Evolutionary conservation across 1,284 basidiomycete species (phyloP), one percentile per base, ranked within the genome.

Genomic region (Agroathelia rolfsii): DNA sequence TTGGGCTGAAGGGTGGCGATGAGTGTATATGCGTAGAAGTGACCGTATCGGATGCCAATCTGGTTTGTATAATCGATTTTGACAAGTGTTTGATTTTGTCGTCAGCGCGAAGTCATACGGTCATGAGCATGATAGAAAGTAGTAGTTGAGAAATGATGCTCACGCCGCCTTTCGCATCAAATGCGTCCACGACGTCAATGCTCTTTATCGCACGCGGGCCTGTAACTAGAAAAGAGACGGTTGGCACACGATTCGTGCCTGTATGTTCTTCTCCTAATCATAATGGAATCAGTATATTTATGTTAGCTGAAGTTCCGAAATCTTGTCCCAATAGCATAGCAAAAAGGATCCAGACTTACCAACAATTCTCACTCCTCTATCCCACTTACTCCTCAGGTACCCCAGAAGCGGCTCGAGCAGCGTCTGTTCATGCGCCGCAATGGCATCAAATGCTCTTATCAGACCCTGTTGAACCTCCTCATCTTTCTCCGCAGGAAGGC

Each of bases 31-130:
- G 83, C 80, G 47, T 86, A 86, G 50, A 81, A 85, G 49, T 87
- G 77, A 1, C 84, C 83, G 38, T 71, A 82, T 10, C 80, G 75
- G 31, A 85, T 79, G 0, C 81, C 82, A 30, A 83, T 66, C 82
- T 84, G 32, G 14, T 31, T 17, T 6, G 20, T 13, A 30, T 28
- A 27, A 7, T 23, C n/a, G n/a, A n/a, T n/a, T n/a, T n/a, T n/a
- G n/a, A n/a, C n/a, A n/a, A n/a, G n/a, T n/a, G n/a, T n/a, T n/a
- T n/a, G n/a, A n/a, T n/a, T n/a, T n/a, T n/a, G n/a, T n/a, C n/a
- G n/a, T n/a, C n/a, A n/a, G n/a, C n/a, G n/a, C n/a, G n/a, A n/a
- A n/a, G n/a, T n/a, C n/a, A n/a, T n/a, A n/a, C n/a, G n/a, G n/a
- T n/a, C 28, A 32, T 10, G 15, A 28, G 28, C 5, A 26, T 20